These are phyloP conservation scores for Nakazawaea holstii DNA, from an alignment of 805 yeast species.

Conservation along the genomic window DNA sequence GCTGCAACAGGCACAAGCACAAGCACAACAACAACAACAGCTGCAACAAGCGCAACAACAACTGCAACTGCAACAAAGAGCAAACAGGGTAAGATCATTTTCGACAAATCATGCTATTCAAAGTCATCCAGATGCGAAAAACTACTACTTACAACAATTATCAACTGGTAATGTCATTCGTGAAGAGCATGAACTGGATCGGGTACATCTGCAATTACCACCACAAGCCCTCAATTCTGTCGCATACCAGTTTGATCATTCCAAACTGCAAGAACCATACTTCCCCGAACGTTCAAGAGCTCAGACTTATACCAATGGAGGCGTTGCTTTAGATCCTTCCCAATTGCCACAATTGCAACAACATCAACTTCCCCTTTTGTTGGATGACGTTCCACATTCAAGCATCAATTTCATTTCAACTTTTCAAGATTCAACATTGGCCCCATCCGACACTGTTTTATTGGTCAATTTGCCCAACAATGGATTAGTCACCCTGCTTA, in stretches of 20 bases:
- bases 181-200: slow-evolving; percentile 2
- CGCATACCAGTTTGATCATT: background rate
- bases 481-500: slow-evolving; percentile 42
- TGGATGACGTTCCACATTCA: slow-evolving; percentile 58
- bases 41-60: slow-evolving; percentile 8
- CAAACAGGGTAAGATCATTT: slow-evolving; percentile 41
- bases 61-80: slow-evolving; percentile 19
- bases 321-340: background rate
- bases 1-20: slow-evolving; percentile 11
- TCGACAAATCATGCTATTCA: slow-evolving; percentile 31
- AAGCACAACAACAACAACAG: slow-evolving; percentile 4
- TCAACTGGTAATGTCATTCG: slow-evolving; percentile 1
- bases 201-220: slow-evolving; percentile 10
- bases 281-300: slow-evolving; percentile 32
- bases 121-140: slow-evolving; percentile 32
- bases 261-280: background rate
- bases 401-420: slow-evolving; percentile 62
- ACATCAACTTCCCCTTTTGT: slow-evolving; percentile 23
- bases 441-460: slow-evolving; percentile 74
- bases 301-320: slow-evolving; percentile 30
- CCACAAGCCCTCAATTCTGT: slow-evolving; percentile 7
- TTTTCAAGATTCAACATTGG: slow-evolving; percentile 61
- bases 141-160: slow-evolving; percentile 26
- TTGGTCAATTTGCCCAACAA: slow-evolving; percentile 71
- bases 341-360: slow-evolving; percentile 14